A percentile compares a stretch with the other conserved stretches of the same genome.
Conservation (phyloP, 176 grass and related monocot genomes). For the Musa troglodytarum region DNA sequence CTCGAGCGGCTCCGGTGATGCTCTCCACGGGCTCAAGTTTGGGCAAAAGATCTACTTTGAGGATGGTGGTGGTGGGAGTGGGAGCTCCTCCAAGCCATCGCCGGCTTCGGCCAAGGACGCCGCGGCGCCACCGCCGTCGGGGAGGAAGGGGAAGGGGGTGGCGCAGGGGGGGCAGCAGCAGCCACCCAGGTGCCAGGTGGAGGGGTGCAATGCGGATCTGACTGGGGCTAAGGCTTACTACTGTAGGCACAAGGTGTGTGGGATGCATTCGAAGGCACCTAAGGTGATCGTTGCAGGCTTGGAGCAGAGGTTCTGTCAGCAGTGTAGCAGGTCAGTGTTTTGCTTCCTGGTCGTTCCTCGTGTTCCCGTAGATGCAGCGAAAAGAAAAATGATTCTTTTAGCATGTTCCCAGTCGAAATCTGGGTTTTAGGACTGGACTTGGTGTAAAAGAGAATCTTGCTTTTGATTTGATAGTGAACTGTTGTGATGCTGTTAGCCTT, state of each 20-base stretch:
- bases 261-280: slow-evolving; percentile 59
- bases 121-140: background rate
- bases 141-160: slow-evolving; percentile 51
- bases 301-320: slow-evolving; percentile 96
- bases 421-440: too few relatives aligned
- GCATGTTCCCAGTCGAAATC: too few relatives aligned
- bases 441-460: too few relatives aligned
- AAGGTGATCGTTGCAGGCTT: slow-evolving; percentile 60
- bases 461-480: too few relatives aligned
- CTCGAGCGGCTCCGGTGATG: slow-evolving; percentile 11
- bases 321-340: slow-evolving; percentile 69
- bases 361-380: background rate
- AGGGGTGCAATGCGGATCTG: slow-evolving; percentile 82
- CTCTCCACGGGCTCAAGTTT: slow-evolving; percentile 63
- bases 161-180: slow-evolving; percentile 22
- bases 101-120: slow-evolving; percentile 1
- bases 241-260: slow-evolving; percentile 85
- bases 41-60: slow-evolving; percentile 99
- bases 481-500: too few relatives aligned
- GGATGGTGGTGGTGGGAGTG: slow-evolving; percentile 29
- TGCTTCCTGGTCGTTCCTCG: background rate
- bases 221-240: slow-evolving; percentile 60
- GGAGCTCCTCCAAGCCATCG: slow-evolving; percentile 14
- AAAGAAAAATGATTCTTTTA: too few relatives aligned
- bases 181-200: slow-evolving; percentile 71